Base-by-base conservation (phyloP, 345 rosid species). In the Gossypium longicalyx region DNA sequence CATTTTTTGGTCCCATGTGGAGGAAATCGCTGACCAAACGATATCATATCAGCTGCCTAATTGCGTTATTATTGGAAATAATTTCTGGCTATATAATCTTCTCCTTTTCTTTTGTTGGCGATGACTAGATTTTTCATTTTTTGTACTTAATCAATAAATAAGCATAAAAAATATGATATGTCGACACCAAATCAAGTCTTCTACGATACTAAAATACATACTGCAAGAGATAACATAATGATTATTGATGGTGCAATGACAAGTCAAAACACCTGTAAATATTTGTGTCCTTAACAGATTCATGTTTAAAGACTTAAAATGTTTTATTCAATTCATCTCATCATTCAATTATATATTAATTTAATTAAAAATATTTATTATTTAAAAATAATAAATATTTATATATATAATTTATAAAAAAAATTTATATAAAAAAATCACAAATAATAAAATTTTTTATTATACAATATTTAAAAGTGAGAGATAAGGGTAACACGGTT, bases 1-100 rank as follows among this genome's bases (percentile, higher is more conserved):
- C 68, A 41, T n/a, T 19, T 62, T 64, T 45, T 45, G 69, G 69
- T 43, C 51, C 69, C 69, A 65, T 65, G 69, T 65, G 69, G 29
- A 19, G 16, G 54, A 67, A 45, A 20, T 20, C 11, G 53, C 34
- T 20, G 29, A 67, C 38, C 38, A 1, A 67, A 67, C 53, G 16
- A 22, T 19, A 23, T 44, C 70, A 12, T 20, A 66, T 66, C 38
- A 66, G 5, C 34, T 29, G 34, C 34, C 34, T 29, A 29, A 45
- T n/a, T 7, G 54, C 54, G 20, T 12, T 5, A 67, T 22, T 34
- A 45, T 47, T 47, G 12, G 22, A 45, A 20, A 45, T 9, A 47
- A 38, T 63, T 12, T 9, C 20, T 41, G 23, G 8, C 70, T 44
- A 45, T 22, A 45, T 4, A 10, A 9, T 57, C 62, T 57, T 22